phyloP scores from a whole-genome alignment of 805 yeast genomes.

The Starmerella asiatica region DNA sequence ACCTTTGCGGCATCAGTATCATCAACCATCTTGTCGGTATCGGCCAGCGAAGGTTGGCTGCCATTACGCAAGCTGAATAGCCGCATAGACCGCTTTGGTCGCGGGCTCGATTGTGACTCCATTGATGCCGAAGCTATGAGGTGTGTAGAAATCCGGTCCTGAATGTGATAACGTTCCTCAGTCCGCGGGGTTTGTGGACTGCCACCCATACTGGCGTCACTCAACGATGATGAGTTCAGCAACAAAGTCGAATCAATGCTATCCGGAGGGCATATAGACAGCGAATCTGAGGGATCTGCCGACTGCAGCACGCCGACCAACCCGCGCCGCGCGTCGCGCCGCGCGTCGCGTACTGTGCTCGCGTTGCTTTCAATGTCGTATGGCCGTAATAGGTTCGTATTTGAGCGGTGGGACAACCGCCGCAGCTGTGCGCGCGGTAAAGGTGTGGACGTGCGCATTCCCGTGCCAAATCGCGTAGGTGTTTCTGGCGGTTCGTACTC shows the following conservation, averaged over 20 bases:
- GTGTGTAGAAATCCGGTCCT: conserved; percentile 1
- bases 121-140: conserved; percentile 1
- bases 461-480: conserved; percentile 14
- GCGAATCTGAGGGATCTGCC: conserved; percentile 14
- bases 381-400: background rate
- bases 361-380: background rate
- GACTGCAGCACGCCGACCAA: conserved; percentile 7
- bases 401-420: background rate
- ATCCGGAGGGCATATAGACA: conserved; percentile 10
- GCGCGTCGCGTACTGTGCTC: background rate
- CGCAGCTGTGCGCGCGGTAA: conserved; percentile 1
- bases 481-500: conserved; percentile 15
- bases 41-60: background rate
- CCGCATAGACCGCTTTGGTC: conserved; percentile 9
- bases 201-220: conserved; percentile 3
- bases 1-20: background rate
- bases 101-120: conserved; percentile 12
- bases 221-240: conserved; percentile 2
- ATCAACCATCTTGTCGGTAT: background rate
- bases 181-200: conserved; percentile 10
- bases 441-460: conserved; percentile 15
- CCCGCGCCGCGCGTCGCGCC: background rate
- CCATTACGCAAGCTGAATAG: conserved; percentile 4
- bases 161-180: background rate
- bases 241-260: background rate